Evolutionary conservation across 1,284 basidiomycete species (phyloP).

Genomic region (Tremellales sp.): DNA sequence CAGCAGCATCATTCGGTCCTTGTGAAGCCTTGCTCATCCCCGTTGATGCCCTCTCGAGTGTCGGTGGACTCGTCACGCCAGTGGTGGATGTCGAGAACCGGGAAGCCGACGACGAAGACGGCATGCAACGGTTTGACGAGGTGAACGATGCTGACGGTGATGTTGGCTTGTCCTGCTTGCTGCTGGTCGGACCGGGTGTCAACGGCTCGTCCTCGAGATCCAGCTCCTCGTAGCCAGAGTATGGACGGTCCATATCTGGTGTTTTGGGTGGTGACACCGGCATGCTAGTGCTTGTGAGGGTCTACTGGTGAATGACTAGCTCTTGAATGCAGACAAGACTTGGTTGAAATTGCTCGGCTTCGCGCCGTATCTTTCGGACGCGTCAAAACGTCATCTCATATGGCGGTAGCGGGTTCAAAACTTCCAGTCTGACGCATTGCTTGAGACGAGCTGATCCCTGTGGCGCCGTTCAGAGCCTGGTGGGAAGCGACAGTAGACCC

Average conservation of each 20-base stretch:
- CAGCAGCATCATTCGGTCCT: conserved; percentile 12
- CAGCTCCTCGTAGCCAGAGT: background rate
- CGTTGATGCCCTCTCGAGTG: background rate
- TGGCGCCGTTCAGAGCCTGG: too few species aligned
- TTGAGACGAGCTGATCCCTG: too few species aligned
- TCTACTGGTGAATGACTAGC: too few species aligned
- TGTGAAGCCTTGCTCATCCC: background rate
- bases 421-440: too few species aligned
- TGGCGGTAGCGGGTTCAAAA: too few species aligned
- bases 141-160: background rate
- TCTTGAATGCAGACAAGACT: too few species aligned
- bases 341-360: too few species aligned
- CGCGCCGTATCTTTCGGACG: too few species aligned
- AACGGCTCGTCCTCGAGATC: background rate
- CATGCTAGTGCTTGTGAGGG: too few species aligned
- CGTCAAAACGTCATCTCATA: background rate
- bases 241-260: background rate
- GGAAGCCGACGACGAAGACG: background rate
- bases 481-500: too few species aligned
- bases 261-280: background rate
- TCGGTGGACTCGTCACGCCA: background rate
- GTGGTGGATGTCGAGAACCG: background rate
- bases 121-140: background rate
- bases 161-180: background rate
- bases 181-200: background rate